Evolutionary conservation across 441 rosid genomes (phyloP).

Genomic region (Jatropha podagrica): DNA sequence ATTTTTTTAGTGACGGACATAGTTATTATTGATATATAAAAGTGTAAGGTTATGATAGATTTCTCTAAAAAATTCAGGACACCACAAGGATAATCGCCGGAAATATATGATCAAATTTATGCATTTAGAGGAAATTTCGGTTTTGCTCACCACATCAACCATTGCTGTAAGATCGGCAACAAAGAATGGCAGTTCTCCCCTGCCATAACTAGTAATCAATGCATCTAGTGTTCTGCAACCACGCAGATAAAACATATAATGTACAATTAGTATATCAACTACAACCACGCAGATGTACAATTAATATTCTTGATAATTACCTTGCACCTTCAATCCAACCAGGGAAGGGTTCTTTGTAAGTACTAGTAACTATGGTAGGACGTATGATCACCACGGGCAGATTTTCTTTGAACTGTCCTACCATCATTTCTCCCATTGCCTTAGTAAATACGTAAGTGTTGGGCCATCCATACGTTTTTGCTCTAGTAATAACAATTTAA

Average conservation of each 20-base stretch:
- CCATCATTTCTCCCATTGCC: slow-evolving; percentile 7
- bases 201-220: slow-evolving; percentile 55
- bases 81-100: too few species aligned
- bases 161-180: slow-evolving; percentile 41
- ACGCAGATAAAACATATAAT: not conserved
- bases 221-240: slow-evolving; percentile 59
- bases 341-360: slow-evolving; percentile 55
- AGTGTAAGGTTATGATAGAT: too few species aligned
- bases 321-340: slow-evolving; percentile 70
- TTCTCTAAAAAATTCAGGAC: too few species aligned
- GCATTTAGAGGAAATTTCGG: too few species aligned
- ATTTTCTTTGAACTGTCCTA: not conserved
- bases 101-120: too few species aligned
- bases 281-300: too few species aligned
- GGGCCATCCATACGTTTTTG: not conserved
- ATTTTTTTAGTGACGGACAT: too few species aligned
- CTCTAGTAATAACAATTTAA: not conserved
- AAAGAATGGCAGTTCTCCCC: slow-evolving; percentile 55
- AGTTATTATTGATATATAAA: too few species aligned
- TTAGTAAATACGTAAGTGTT: not conserved
- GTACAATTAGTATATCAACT: too few species aligned
- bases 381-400: slow-evolving; percentile 8
- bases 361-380: slow-evolving; percentile 57
- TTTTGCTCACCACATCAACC: slow-evolving; percentile 53
- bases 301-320: slow-evolving; percentile 19